These are phyloP conservation scores for Chlamydomonas eustigma DNA, from an alignment of 139 green algal genomes.

Conservation along the genomic window DNA sequence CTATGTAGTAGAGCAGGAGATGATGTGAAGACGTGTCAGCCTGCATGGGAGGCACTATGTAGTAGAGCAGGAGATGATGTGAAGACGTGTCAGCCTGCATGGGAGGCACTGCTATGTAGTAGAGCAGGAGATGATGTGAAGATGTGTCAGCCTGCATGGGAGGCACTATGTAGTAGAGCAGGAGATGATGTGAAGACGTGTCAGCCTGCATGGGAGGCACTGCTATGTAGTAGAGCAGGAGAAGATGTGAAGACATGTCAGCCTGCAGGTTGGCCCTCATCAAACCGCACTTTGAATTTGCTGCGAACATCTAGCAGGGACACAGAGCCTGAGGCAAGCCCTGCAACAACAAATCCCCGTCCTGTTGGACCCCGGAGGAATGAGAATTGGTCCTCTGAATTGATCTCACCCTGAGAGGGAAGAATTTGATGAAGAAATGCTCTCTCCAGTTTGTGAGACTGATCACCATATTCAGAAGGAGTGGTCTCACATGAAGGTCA, in stretches of 20 bases:
- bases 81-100: not conserved
- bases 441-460: too few species aligned
- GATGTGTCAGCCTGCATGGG: not conserved
- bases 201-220: not conserved
- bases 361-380: conserved; percentile 33
- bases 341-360: conserved; percentile 43
- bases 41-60: too few species aligned
- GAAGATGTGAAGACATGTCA: not conserved
- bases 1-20: too few species aligned
- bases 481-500: not conserved
- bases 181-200: not conserved
- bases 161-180: too few species aligned
- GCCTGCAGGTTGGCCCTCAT: not conserved
- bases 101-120: too few species aligned
- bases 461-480: not conserved
- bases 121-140: too few species aligned
- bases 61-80: too few species aligned
- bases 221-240: not conserved
- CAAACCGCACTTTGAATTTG: conserved; percentile 28
- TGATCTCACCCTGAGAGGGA: conserved; percentile 28
- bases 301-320: conserved; percentile 50
- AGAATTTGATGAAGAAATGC: not conserved
- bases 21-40: too few species aligned
- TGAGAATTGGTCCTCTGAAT: conserved; percentile 25
- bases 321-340: conserved; percentile 39